These are phyloP conservation scores for Tetrapisispora taiwanensis DNA, from an alignment of 805 yeast species.

Conservation along the genomic window DNA sequence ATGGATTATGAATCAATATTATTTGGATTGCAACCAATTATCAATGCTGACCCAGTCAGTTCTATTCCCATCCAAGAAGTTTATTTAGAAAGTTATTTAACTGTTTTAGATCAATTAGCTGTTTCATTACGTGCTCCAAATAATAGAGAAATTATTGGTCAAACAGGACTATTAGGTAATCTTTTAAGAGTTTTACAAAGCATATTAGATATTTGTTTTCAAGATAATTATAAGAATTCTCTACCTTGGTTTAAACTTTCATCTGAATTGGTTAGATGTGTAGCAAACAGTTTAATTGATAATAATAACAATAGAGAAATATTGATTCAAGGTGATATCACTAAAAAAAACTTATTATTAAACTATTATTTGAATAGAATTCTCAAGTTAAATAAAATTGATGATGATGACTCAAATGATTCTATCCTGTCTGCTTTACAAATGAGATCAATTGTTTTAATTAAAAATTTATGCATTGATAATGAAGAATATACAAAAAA, in stretches of 20 bases:
- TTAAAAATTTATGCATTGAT: slow-evolving; percentile 23
- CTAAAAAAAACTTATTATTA: slow-evolving; percentile 8
- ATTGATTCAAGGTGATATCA: slow-evolving; percentile 6
- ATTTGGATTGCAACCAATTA: slow-evolving; percentile 24
- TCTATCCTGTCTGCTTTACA: slow-evolving; percentile 12
- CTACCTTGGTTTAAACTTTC: slow-evolving; percentile 13
- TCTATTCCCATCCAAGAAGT: slow-evolving; percentile 15
- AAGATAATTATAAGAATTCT: background rate
- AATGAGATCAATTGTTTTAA: slow-evolving; percentile 20
- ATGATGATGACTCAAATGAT: slow-evolving; percentile 1
- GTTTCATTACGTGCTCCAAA: slow-evolving; percentile 21
- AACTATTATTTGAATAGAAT: slow-evolving; percentile 14
- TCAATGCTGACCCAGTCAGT: slow-evolving; percentile 11
- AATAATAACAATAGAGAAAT: slow-evolving; percentile 22
- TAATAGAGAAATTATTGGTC: slow-evolving; percentile 24
- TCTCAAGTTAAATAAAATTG: slow-evolving; percentile 7
- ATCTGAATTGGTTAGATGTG: slow-evolving; percentile 26
- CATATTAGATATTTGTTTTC: slow-evolving; percentile 10
- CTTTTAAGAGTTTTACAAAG: slow-evolving; percentile 12
- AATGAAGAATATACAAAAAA: slow-evolving; percentile 12
- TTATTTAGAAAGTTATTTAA: slow-evolving; percentile 13
- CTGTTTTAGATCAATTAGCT: slow-evolving; percentile 25
- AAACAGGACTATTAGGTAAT: slow-evolving; percentile 19
- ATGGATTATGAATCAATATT: slow-evolving; percentile 29
- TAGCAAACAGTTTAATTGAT: slow-evolving; percentile 27